Evolutionary conservation across 1,284 basidiomycete genomes (phyloP).

Genomic region (Puccinia coronata): DNA sequence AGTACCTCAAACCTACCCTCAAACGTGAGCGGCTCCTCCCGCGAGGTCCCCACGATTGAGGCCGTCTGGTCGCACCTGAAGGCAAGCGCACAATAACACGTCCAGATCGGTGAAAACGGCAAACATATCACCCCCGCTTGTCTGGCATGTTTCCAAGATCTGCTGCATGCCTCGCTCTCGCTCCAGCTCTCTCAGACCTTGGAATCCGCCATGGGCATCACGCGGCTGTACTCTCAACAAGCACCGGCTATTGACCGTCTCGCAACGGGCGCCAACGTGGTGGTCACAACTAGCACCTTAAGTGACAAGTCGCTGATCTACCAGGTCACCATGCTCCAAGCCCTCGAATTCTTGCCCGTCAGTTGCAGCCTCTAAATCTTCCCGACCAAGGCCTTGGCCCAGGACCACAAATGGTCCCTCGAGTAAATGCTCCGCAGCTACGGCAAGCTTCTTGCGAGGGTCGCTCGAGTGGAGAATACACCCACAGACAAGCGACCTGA

Average conservation of each 20-base stretch:
- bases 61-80: constrained; percentile 66
- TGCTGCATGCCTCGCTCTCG: constrained; percentile 66
- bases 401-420: constrained; percentile 76
- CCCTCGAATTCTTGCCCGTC: constrained; percentile 67
- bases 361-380: constrained; percentile 82
- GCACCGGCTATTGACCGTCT: constrained; percentile 73
- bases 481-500: constrained; percentile 65
- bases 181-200: constrained; percentile 67
- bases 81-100: constrained; percentile 67
- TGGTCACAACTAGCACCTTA: constrained; percentile 86
- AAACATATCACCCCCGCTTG: constrained; percentile 24
- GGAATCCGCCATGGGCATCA: constrained; percentile 67
- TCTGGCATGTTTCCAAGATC: constrained; percentile 60
- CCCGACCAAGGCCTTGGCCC: constrained; percentile 89
- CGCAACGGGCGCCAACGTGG: constrained; percentile 69
- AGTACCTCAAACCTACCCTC: constrained; percentile 52
- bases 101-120: constrained; percentile 65
- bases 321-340: constrained; percentile 72
- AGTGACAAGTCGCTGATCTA: constrained; percentile 89
- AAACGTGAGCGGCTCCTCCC: constrained; percentile 44
- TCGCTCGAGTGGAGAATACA: constrained; percentile 72
- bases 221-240: constrained; percentile 75
- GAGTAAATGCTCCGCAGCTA: constrained; percentile 69
- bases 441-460: constrained; percentile 65
- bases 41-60: constrained; percentile 62